These are phyloP conservation scores for Chaetomium globosum DNA, from an alignment of 2,329 filamentous ascomycete species.

Conservation along the genomic window DNA sequence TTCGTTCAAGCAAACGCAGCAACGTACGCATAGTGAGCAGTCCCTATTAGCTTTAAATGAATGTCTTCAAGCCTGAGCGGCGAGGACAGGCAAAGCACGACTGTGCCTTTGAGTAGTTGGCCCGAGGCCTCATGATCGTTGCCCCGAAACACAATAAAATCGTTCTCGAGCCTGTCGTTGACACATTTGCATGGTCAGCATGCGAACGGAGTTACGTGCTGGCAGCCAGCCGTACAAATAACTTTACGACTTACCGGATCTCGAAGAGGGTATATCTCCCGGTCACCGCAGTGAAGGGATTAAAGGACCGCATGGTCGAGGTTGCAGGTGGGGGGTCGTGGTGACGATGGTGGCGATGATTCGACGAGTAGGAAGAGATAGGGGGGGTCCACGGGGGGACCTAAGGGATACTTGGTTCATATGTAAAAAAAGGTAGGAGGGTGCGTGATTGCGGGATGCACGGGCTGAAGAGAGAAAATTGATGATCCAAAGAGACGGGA, in stretches of 20 bases:
- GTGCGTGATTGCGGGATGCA: constrained; percentile 13
- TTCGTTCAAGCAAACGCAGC: constrained; percentile 27
- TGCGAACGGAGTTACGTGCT: background rate
- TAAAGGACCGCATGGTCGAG: constrained; percentile 57
- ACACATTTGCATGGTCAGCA: constrained; percentile 26
- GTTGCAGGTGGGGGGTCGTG: background rate
- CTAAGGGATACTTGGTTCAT: constrained; percentile 25
- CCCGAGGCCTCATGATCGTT: constrained; percentile 74
- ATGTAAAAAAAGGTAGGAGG: background rate
- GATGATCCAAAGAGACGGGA: constrained; percentile 16
- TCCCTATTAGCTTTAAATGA: constrained; percentile 70
- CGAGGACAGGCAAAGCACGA: constrained; percentile 73
- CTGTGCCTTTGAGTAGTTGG: constrained; percentile 70
- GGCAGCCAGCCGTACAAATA: background rate
- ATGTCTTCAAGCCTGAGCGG: constrained; percentile 73
- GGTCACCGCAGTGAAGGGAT: constrained; percentile 57
- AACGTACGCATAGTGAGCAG: constrained; percentile 65
- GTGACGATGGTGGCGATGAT: background rate
- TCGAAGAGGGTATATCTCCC: constrained; percentile 60
- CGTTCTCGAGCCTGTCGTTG: constrained; percentile 66
- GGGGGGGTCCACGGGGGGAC: constrained; percentile 22
- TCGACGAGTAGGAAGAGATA: constrained; percentile 18
- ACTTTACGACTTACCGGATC: constrained; percentile 52
- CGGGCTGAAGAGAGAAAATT: constrained; percentile 13
- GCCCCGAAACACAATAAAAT: constrained; percentile 78